These are phyloP conservation scores for Carex pumila DNA, from an alignment of 176 grass and related monocot genomes.

Conservation along the genomic window DNA sequence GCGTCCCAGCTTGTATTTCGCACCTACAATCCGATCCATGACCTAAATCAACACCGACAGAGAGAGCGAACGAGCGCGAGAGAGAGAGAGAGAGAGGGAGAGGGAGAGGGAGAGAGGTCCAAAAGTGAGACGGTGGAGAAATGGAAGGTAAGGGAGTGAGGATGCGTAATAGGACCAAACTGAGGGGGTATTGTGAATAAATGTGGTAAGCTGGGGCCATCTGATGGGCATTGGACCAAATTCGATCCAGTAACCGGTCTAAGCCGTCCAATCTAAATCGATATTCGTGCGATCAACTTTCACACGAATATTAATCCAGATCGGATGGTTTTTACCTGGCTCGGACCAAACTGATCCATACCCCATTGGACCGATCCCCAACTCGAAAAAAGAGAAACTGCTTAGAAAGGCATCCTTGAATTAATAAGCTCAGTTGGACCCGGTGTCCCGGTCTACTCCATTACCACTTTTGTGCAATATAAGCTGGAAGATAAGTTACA, in stretches of 20 bases:
- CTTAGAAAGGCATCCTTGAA: background rate
- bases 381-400: background rate
- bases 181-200: background rate
- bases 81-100: background rate
- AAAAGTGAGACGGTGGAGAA: background rate
- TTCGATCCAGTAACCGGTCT: too few species aligned
- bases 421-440: background rate
- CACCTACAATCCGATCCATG: constrained; percentile 80
- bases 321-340: too few species aligned
- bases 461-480: background rate
- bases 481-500: background rate
- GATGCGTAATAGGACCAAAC: background rate
- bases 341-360: too few species aligned
- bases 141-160: background rate
- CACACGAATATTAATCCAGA: too few species aligned
- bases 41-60: background rate
- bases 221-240: too few species aligned
- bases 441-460: background rate
- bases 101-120: background rate
- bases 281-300: too few species aligned
- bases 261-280: too few species aligned
- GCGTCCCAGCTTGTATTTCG: constrained; percentile 81
- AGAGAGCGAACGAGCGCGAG: background rate
- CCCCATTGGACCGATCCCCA: too few species aligned
- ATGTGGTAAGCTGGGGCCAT: background rate